A percentile compares a stretch with the other conserved stretches of the same genome.
phyloP scores from a whole-genome alignment of 805 yeast genomes.

The Candida ponderosae region DNA sequence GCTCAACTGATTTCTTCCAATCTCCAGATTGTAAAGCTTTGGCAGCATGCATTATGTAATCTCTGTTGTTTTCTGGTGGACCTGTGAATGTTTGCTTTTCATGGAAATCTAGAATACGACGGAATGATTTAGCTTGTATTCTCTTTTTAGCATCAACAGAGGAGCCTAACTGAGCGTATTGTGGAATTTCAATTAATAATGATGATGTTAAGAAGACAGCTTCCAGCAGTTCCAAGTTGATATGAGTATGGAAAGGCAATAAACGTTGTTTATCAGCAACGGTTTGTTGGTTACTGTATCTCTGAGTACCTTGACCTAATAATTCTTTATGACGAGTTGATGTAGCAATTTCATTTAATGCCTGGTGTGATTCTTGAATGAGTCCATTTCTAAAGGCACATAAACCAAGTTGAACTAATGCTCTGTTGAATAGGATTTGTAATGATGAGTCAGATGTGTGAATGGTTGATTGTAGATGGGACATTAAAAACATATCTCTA shows the following conservation, averaged over 20 bases:
- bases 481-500: slow-evolving; percentile 78
- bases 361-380: slow-evolving; percentile 79
- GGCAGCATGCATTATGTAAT: slow-evolving; percentile 88
- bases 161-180: slow-evolving; percentile 62
- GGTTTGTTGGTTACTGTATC: slow-evolving; percentile 48
- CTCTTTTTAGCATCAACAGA: slow-evolving; percentile 53
- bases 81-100: slow-evolving; percentile 95
- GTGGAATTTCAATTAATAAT: slow-evolving; percentile 85
- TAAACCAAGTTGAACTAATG: slow-evolving; percentile 90
- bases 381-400: slow-evolving; percentile 91
- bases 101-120: slow-evolving; percentile 84
- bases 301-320: slow-evolving; percentile 82
- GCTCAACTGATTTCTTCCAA: slow-evolving; percentile 71
- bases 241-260: slow-evolving; percentile 97
- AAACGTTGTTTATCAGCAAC: slow-evolving; percentile 69
- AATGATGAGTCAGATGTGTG: slow-evolving; percentile 77
- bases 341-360: slow-evolving; percentile 80
- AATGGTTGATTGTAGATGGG: slow-evolving; percentile 78
- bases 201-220: slow-evolving; percentile 89
- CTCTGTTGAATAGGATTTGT: slow-evolving; percentile 92
- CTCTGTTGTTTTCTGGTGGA: slow-evolving; percentile 95
- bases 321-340: slow-evolving; percentile 84
- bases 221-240: slow-evolving; percentile 90
- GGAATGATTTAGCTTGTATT: slow-evolving; percentile 72
- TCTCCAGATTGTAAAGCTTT: slow-evolving; percentile 81